These are phyloP conservation scores for Cruciata laevipes DNA, from an alignment of 257 asterid species.

Conservation along the genomic window DNA sequence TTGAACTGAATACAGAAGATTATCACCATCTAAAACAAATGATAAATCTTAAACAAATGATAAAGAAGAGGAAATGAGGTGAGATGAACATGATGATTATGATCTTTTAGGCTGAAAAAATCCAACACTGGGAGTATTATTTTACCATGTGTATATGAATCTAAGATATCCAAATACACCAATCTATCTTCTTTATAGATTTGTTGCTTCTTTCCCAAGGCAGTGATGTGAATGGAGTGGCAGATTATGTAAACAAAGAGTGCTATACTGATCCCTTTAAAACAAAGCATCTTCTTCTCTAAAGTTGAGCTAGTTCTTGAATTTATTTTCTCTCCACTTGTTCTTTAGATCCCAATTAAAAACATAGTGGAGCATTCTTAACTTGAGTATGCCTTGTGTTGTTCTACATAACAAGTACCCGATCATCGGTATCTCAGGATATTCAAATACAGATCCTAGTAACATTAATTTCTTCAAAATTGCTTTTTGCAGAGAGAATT, in stretches of 20 bases:
- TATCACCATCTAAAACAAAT: too few relatives aligned
- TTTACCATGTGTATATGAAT: too few relatives aligned
- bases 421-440: neutral
- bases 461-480: neutral
- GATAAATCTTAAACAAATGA: too few relatives aligned
- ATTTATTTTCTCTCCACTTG: neutral
- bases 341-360: neutral
- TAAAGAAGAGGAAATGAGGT: too few relatives aligned
- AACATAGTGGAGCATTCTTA: neutral
- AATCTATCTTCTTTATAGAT: neutral
- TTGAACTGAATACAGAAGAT: too few relatives aligned
- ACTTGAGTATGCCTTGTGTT: neutral
- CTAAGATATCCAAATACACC: neutral
- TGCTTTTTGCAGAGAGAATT: conserved; percentile 17
- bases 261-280: neutral
- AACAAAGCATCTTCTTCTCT: neutral
- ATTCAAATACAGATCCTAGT: neutral
- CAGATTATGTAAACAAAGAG: neutral
- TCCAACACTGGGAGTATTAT: too few relatives aligned
- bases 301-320: neutral
- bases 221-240: neutral
- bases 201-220: neutral
- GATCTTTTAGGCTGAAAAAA: too few relatives aligned
- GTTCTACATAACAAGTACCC: neutral
- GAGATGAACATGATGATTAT: too few relatives aligned